phyloP scores from a whole-genome alignment of 2,329 filamentous ascomycete genomes.

The Clarireedia monteithiana region DNA sequence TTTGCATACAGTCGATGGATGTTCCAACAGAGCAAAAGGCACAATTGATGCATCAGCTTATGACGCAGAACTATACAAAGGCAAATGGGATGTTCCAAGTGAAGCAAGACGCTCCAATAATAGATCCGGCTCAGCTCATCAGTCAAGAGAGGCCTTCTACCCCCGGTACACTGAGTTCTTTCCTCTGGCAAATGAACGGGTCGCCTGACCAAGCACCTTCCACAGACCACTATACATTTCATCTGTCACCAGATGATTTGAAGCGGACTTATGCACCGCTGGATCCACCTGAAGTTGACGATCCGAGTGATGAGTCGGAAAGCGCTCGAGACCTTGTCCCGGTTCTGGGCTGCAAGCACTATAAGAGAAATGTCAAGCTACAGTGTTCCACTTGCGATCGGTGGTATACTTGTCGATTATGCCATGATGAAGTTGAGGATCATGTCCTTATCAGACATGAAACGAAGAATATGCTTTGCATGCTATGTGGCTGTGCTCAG shows the following conservation, averaged over 20 bases:
- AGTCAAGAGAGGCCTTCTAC: conserved; percentile 36
- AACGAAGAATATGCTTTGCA: conserved; percentile 94
- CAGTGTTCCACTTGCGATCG: conserved; percentile 83
- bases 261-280: conserved; percentile 58
- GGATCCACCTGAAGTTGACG: conserved; percentile 41
- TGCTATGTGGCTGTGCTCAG: conserved; percentile 85
- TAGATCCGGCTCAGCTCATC: conserved; percentile 24
- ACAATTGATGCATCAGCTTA: conserved; percentile 58
- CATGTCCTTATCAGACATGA: conserved; percentile 72
- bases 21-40: conserved; percentile 59
- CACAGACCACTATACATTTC: conserved; percentile 34
- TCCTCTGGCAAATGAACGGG: conserved; percentile 48
- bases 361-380: conserved; percentile 90
- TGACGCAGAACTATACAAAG: conserved; percentile 60
- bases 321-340: conserved; percentile 24
- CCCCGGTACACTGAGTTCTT: conserved; percentile 42
- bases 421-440: conserved; percentile 77
- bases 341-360: conserved; percentile 78
- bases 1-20: conserved; percentile 56
- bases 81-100: conserved; percentile 30
- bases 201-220: conserved; percentile 15
- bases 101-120: conserved; percentile 20
- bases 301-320: conserved; percentile 31
- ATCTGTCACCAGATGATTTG: conserved; percentile 52
- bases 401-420: conserved; percentile 95